Evolutionary conservation across 148 eudicot species (phyloP).

Genomic region (Rhododendron ovatum): DNA sequence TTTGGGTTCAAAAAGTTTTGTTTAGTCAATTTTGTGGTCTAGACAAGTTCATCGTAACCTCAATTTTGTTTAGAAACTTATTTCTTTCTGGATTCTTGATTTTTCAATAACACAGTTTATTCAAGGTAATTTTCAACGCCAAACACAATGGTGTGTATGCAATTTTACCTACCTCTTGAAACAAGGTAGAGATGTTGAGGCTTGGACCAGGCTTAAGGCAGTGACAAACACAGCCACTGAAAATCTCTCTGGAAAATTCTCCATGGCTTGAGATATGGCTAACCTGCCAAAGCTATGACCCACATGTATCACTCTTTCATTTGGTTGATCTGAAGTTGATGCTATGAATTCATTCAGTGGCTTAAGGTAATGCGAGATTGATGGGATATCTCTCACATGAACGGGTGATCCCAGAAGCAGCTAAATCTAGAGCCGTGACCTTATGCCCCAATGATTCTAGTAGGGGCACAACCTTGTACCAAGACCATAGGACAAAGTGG

Average conservation of each 20-base stretch:
- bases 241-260: constrained; percentile 9
- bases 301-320: constrained; percentile 1
- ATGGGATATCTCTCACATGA: background rate
- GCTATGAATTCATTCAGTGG: too few relatives aligned
- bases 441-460: constrained; percentile 7
- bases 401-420: constrained; percentile 8
- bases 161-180: background rate
- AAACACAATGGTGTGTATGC: background rate
- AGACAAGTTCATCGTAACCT: background rate
- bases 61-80: background rate
- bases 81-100: background rate
- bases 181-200: constrained; percentile 12
- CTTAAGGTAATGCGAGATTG: too few relatives aligned
- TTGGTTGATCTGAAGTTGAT: background rate
- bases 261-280: constrained; percentile 6
- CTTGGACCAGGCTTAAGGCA: constrained; percentile 9
- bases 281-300: constrained; percentile 11
- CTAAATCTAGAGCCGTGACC: constrained; percentile 19
- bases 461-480: constrained; percentile 21
- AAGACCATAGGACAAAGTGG: constrained; percentile 29
- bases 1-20: background rate
- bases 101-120: background rate
- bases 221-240: constrained; percentile 10
- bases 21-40: too few relatives aligned
- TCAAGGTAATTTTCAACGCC: background rate